These are phyloP conservation scores for Asclepias syriaca DNA, from an alignment of 257 asterid species.

Conservation along the genomic window DNA sequence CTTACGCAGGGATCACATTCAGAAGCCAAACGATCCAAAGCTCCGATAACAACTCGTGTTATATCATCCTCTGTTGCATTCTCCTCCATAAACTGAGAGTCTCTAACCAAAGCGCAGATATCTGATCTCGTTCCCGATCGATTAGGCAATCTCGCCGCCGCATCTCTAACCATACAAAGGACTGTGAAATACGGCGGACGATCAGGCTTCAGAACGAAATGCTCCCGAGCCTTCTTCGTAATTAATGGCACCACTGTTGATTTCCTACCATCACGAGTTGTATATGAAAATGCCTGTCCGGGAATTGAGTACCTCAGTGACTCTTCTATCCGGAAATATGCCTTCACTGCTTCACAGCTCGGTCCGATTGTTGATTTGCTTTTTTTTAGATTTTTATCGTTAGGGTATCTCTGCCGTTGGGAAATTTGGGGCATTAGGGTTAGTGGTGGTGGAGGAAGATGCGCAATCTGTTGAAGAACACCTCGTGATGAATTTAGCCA, in stretches of 20 bases:
- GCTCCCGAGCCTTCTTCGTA: conserved; percentile 19
- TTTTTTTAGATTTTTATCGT: neutral
- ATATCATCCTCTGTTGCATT: conserved; percentile 2
- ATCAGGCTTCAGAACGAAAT: conserved; percentile 17
- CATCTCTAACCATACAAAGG: conserved; percentile 32
- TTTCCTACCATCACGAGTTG: conserved; percentile 26
- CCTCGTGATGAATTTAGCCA: conserved; percentile 13
- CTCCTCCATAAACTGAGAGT: conserved; percentile 25
- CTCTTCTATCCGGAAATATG: conserved; percentile 28
- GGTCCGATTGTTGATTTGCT: conserved; percentile 6
- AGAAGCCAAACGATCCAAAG: conserved; percentile 27
- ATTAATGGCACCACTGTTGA: conserved; percentile 21
- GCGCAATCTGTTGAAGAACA: conserved; percentile 5
- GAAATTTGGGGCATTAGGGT: neutral
- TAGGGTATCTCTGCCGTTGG: conserved; percentile 10
- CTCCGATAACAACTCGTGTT: conserved; percentile 21
- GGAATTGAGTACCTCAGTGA: conserved; percentile 25
- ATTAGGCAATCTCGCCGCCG: conserved; percentile 30
- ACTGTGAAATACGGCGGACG: conserved; percentile 28
- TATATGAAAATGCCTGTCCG: conserved; percentile 11
- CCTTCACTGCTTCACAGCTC: conserved; percentile 19
- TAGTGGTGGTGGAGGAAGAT: conserved; percentile 23
- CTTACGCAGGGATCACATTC: conserved; percentile 26
- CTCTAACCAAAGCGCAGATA: conserved; percentile 25
- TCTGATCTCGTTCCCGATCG: conserved; percentile 25